Base-by-base conservation (phyloP, 805 yeast genomes). In the Clavispora carvajalis region DNA sequence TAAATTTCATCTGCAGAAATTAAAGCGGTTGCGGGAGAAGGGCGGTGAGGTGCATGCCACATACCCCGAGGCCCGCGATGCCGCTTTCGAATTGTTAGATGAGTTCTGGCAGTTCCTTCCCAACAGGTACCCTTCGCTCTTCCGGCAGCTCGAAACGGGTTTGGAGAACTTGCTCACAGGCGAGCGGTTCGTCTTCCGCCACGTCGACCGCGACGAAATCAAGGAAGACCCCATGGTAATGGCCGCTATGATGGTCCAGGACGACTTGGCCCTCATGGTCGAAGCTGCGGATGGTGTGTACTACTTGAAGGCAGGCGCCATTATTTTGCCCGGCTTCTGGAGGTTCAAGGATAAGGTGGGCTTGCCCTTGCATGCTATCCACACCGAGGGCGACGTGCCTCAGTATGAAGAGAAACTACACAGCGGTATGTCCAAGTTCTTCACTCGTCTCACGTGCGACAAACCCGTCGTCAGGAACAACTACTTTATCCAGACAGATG, bases 311-410 rank as follows among this genome's bases (percentile, higher is more conserved):
- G 80, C 76, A 22, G 88, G 85, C 2, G 76, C 82, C 4, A 77
- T 81, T 37, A 63, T 78, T 52, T 65, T 81, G 34, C 82, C 88
- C 3, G 87, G 82, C 0, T 82, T 80, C 57, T 81, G 87, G 87
- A 67, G 85, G 53, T 67, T 82, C 31, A 69, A 61, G 39, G 87
- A 82, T 52, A 82, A 82, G 55, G 53, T 74, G 23, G 70, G 76
- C 40, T 59, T 74, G 59, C 79, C 83, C 13, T 59, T 81, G 33
- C 62, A 72, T 29, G 70, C 67, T 18, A 80, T 81, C 45, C 88
- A 82, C 55, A 76, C 81, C 8, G 62, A 74, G 33, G 87, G 85
- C 21, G 82, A 79, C 49, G 87, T 82, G 28, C 87, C 87, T 10
- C 76, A 80, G 52, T 81, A 74, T 52, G 67, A 74, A 39, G 75